Evolutionary conservation across 2,329 filamentous ascomycete species (phyloP).

Genomic region (Epichloe gansuensis): DNA sequence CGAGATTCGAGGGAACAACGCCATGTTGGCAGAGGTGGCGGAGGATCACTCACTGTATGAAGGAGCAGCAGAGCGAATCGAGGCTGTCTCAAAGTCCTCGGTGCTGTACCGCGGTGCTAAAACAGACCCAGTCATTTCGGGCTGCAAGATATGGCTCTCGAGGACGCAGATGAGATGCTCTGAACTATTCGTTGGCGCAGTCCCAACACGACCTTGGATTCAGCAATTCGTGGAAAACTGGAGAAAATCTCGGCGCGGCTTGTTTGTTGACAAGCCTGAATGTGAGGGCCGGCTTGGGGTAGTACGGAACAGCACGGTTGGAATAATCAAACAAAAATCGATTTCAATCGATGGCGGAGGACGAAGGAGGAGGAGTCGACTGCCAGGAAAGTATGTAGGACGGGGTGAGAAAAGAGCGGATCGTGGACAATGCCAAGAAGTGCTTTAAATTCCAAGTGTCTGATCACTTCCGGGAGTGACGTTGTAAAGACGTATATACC

Average conservation of each 20-base stretch:
- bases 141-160: not conserved
- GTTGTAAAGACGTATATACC: too few relatives aligned
- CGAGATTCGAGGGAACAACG: not conserved
- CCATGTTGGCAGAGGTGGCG: not conserved
- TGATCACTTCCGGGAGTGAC: too few relatives aligned
- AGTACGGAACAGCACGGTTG: not conserved
- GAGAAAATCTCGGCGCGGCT: not conserved
- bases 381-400: not conserved
- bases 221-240: not conserved
- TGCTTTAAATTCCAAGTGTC: too few relatives aligned
- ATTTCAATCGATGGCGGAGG: not conserved
- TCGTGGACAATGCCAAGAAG: too few relatives aligned
- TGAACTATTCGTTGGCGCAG: not conserved
- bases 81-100: slow-evolving; percentile 55
- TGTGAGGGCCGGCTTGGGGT: not conserved
- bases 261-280: not conserved
- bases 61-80: slow-evolving; percentile 54
- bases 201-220: not conserved
- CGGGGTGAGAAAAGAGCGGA: not conserved
- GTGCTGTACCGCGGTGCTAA: slow-evolving; percentile 24
- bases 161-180: not conserved
- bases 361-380: not conserved
- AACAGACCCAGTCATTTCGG: slow-evolving; percentile 21
- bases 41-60: slow-evolving; percentile 44
- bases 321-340: not conserved